These are phyloP conservation scores for Trichophyton schoenleinii DNA, from an alignment of 2,329 filamentous ascomycete species.

Conservation along the genomic window DNA sequence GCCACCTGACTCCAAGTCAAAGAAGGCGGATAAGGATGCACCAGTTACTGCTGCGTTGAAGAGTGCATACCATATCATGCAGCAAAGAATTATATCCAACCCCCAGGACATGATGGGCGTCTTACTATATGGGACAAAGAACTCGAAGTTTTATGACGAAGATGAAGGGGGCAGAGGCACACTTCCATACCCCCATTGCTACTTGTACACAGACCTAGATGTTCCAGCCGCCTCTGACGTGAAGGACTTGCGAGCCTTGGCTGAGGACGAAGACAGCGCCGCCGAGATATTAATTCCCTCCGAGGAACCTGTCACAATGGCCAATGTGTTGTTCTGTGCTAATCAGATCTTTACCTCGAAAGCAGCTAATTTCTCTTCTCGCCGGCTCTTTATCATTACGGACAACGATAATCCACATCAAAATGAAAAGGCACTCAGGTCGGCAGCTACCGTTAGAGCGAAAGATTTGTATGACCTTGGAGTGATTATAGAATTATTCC, in stretches of 20 bases:
- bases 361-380: slow-evolving; percentile 84
- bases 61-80: slow-evolving; percentile 90
- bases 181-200: slow-evolving; percentile 75
- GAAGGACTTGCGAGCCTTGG: slow-evolving; percentile 60
- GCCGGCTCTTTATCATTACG: slow-evolving; percentile 88
- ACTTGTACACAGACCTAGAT: slow-evolving; percentile 77
- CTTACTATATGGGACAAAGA: slow-evolving; percentile 76
- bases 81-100: slow-evolving; percentile 94
- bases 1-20: slow-evolving; percentile 53
- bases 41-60: slow-evolving; percentile 75
- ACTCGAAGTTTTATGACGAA: slow-evolving; percentile 64
- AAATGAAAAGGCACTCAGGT: slow-evolving; percentile 57
- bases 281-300: slow-evolving; percentile 58
- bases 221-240: slow-evolving; percentile 79
- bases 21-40: slow-evolving; percentile 66
- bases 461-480: slow-evolving; percentile 93
- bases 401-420: slow-evolving; percentile 80
- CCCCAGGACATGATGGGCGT: slow-evolving; percentile 97
- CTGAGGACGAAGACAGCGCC: slow-evolving; percentile 64
- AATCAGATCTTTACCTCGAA: slow-evolving; percentile 95
- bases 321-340: slow-evolving; percentile 82
- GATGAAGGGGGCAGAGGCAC: slow-evolving; percentile 44
- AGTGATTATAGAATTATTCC: slow-evolving; percentile 84
- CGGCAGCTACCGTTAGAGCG: slow-evolving; percentile 70
- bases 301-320: slow-evolving; percentile 58